Conservation (phyloP, 2,329 filamentous ascomycete genomes). For the Clonostachys byssicola region DNA sequence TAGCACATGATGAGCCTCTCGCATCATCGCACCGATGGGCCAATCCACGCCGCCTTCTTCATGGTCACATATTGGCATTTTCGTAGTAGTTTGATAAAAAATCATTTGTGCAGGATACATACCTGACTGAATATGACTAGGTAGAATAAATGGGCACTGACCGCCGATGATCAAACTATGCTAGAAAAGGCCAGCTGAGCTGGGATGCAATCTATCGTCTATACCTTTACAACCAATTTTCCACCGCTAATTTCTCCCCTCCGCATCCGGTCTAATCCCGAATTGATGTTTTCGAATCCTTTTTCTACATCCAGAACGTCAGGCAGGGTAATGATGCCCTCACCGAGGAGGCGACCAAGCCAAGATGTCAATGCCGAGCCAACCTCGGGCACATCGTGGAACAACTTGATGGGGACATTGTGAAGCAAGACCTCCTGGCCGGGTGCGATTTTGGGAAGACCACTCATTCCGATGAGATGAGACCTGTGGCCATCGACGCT, state of each 20-base stretch:
- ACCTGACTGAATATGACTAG: no score
- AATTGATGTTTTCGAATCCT: slow-evolving; percentile 64
- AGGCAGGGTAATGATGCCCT: slow-evolving; percentile 49
- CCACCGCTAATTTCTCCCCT: slow-evolving; percentile 64
- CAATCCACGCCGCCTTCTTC: no score
- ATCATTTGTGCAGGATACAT: no score
- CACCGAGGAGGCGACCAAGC: slow-evolving; percentile 61
- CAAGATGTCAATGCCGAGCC: slow-evolving; percentile 61
- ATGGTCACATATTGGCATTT: no score
- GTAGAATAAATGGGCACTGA: no score
- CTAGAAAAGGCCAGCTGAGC: no score
- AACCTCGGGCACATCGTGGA: slow-evolving; percentile 62
- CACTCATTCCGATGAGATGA: slow-evolving; percentile 66
- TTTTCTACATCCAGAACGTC: slow-evolving; percentile 62
- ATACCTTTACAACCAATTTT: slow-evolving; percentile 54
- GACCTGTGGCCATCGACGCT: slow-evolving; percentile 12
- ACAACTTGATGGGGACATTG: slow-evolving; percentile 70
- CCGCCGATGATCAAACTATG: no score
- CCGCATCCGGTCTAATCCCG: slow-evolving; percentile 61
- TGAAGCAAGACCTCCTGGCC: slow-evolving; percentile 49
- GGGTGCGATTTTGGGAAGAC: slow-evolving; percentile 54
- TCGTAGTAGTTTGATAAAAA: no score
- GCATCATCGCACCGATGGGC: no score
- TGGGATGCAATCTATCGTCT: not conserved
- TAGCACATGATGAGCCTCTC: no score